phyloP scores from a whole-genome alignment of 495 filamentous ascomycete species.

The Podospora pseudoanserina region DNA sequence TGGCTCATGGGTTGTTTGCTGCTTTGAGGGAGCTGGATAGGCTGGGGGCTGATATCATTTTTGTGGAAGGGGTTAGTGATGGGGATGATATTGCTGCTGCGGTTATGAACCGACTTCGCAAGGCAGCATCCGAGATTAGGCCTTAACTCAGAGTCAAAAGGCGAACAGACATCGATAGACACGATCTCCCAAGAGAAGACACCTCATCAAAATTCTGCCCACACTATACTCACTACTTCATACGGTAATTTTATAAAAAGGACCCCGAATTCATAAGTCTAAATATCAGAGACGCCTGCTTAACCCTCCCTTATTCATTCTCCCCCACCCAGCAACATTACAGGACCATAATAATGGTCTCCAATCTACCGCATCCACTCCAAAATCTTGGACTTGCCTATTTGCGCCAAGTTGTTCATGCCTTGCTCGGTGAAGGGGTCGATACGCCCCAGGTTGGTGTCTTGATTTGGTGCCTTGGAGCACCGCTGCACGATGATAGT shows the following conservation, averaged over 20 bases:
- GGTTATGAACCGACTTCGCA: slow-evolving; percentile 91
- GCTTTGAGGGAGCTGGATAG: slow-evolving; percentile 81
- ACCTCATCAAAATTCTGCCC: background rate
- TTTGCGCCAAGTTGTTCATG: slow-evolving; percentile 89
- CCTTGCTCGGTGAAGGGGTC: slow-evolving; percentile 90
- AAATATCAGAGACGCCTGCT: slow-evolving; percentile 3
- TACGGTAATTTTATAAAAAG: slow-evolving; percentile 3
- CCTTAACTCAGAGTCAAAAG: slow-evolving; percentile 28
- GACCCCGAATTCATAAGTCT: slow-evolving; percentile 1
- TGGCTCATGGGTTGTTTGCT: slow-evolving; percentile 84
- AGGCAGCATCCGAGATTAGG: slow-evolving; percentile 66
- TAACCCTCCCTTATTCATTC: background rate
- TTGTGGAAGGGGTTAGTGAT: slow-evolving; percentile 85
- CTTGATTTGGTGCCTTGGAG: slow-evolving; percentile 85
- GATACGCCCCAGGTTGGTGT: slow-evolving; percentile 86
- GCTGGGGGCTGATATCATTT: slow-evolving; percentile 74
- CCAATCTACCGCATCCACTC: slow-evolving; percentile 81
- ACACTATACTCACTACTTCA: slow-evolving; percentile 5
- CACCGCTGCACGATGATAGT: slow-evolving; percentile 87
- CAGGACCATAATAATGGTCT: slow-evolving; percentile 29
- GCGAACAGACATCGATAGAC: slow-evolving; percentile 12
- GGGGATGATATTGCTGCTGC: slow-evolving; percentile 82
- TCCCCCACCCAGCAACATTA: slow-evolving; percentile 6
- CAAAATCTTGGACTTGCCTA: slow-evolving; percentile 86
- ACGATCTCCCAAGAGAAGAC: slow-evolving; percentile 22